A percentile compares a stretch with the other conserved stretches of the same genome.
Conservation (phyloP, 768 basidiomycete genomes). For the Fibroporia radiculosa region DNA sequence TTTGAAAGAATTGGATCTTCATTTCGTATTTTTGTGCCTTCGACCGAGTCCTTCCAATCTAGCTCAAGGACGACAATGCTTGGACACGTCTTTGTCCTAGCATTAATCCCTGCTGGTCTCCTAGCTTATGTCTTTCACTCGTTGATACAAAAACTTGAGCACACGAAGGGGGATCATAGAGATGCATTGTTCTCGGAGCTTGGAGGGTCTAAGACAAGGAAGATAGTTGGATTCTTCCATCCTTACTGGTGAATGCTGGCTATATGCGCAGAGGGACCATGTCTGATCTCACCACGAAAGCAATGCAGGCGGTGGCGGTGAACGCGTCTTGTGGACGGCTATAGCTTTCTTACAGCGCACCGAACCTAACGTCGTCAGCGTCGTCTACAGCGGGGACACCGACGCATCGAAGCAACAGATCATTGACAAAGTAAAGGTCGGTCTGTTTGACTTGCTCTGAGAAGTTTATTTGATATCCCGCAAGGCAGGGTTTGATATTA, state of each 20-base stretch:
- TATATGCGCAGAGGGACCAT: slow-evolving; percentile 1
- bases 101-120: too few species aligned
- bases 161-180: too few species aligned
- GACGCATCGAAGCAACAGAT: slow-evolving; percentile 78
- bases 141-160: too few species aligned
- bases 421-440: slow-evolving; percentile 72
- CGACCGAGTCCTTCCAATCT: too few species aligned
- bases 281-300: slow-evolving; percentile 34
- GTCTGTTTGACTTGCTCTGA: slow-evolving; percentile 2
- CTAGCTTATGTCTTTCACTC: too few species aligned
- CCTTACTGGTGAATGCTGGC: slow-evolving; percentile 75
- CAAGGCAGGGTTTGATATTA: slow-evolving; percentile 77
- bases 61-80: too few species aligned
- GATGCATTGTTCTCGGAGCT: too few species aligned
- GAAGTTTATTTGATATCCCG: too few species aligned
- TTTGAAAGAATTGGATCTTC: too few species aligned
- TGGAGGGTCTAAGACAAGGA: too few species aligned
- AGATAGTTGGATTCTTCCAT: slow-evolving; percentile 83
- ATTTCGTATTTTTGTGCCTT: too few species aligned
- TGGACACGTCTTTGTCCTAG: too few species aligned
- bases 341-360: slow-evolving; percentile 67
- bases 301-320: slow-evolving; percentile 96
- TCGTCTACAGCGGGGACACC: slow-evolving; percentile 87
- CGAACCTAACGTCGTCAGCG: slow-evolving; percentile 55
- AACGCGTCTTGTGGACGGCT: slow-evolving; percentile 92